Base-by-base conservation (phyloP, 2,329 filamentous ascomycete genomes). In the Aureobasidium sp. region DNA sequence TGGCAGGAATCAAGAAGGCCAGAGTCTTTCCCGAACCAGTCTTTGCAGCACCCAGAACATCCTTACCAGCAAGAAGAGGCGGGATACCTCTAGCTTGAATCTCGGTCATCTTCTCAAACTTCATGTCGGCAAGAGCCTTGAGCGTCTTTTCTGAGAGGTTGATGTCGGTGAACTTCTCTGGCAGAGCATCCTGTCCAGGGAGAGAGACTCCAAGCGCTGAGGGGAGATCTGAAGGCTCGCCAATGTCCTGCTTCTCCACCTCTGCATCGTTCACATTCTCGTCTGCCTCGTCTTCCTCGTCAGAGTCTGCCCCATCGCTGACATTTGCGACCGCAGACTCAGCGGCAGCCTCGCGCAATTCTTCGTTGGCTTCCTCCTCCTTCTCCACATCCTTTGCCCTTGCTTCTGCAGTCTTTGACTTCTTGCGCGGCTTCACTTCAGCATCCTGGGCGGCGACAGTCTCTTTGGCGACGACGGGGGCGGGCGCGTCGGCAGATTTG, bases 1-100 rank as follows among this genome's bases (percentile, higher is more conserved):
- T 83, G 1, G 92, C 92, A 20, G 94, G 94, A 63, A 97, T 92
- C 65, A 99, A 80, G 77, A 99, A 99, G 3, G 93, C 88, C 64
- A 97, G 77, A 0, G 94, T 99, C 80, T 99, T 99, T 73, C 94
- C 94, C 26, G 90, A 95, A 47, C 92, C 92, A 3, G 92, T 97
- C 81, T 97, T 97, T 56, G 94, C 94, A 36, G 93, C 93, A 70
- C 94, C 94, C 48, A 99, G 84, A 26, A 97, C 90, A 77, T 97
- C 93, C 72, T 89, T 87, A 66, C 94, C 94, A 46, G 92, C 91
- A 64, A 97, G 80, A 51, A 95, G 80, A 23, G 92, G 91, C 5
- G 93, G 92, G 62, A 97, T 96, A 13, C 88, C 88, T 72, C 89
- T 84, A 69, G 86, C 84, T 76, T 97, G 94, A 68, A 97, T 97